These are phyloP conservation scores for Candida railenensis DNA, from an alignment of 805 yeast species.

Conservation along the genomic window DNA sequence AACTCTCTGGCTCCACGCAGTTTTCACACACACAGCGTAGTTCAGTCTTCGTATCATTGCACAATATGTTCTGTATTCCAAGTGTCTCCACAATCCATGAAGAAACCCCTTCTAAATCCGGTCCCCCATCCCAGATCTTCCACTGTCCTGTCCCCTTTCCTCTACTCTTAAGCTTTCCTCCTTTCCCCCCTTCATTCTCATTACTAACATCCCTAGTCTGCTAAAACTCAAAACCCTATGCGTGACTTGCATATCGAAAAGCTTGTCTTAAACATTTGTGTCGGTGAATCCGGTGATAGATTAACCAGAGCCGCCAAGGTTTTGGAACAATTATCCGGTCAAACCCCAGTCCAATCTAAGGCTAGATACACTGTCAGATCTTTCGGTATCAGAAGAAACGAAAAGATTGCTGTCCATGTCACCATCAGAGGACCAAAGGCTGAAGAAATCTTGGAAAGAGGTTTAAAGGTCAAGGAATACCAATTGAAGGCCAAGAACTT, in stretches of 20 bases:
- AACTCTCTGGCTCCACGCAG: no score
- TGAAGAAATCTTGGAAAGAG: constrained; percentile 97
- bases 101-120: no score
- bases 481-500: constrained; percentile 93
- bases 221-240: constrained; percentile 83
- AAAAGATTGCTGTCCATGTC: constrained; percentile 98
- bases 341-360: constrained; percentile 99
- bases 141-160: background rate
- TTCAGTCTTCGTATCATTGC: no score
- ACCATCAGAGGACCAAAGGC: constrained; percentile 99
- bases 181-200: background rate
- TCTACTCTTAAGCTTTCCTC: background rate
- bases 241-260: constrained; percentile 99
- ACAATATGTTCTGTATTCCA: no score
- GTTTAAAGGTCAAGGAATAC: constrained; percentile 99
- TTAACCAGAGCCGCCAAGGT: constrained; percentile 99
- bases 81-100: no score
- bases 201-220: constrained; percentile 25
- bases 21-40: no score
- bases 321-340: constrained; percentile 99
- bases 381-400: constrained; percentile 99
- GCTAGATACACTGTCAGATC: constrained; percentile 99
- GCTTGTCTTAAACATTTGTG: constrained; percentile 99
- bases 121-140: no score
- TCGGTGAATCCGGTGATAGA: constrained; percentile 99